Conservation (phyloP, 495 filamentous ascomycete species). For the Penicillium alfredii region DNA sequence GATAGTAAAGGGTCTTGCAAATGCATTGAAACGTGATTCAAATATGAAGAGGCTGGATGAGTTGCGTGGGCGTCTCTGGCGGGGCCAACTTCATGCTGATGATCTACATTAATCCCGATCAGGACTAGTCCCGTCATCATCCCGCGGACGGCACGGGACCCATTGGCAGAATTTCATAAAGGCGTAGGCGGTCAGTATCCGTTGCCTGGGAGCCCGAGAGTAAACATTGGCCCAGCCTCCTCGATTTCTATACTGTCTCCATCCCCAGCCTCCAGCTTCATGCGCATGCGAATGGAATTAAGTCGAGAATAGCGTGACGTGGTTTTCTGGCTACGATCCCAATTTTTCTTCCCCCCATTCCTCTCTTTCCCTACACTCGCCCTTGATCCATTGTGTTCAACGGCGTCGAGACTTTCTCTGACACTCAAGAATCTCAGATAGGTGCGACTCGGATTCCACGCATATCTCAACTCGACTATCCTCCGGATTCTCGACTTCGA, state of each 20-base stretch:
- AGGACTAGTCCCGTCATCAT: conserved; percentile 11
- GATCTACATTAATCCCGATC: conserved; percentile 14
- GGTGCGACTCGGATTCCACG: conserved; percentile 19
- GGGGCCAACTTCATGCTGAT: conserved; percentile 17
- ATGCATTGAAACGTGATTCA: conserved; percentile 1
- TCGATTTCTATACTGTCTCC: conserved; percentile 27
- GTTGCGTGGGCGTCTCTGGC: conserved; percentile 14
- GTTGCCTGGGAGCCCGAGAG: conserved; percentile 36
- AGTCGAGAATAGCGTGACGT: conserved; percentile 28
- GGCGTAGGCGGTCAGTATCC: conserved; percentile 28
- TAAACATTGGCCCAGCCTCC: conserved; percentile 51
- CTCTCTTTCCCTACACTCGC: conserved; percentile 19
- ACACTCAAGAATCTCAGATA: conserved; percentile 18
- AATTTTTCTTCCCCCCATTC: conserved; percentile 21
- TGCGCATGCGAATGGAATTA: conserved; percentile 12
- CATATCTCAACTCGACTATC: conserved; percentile 3
- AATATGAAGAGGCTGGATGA: conserved; percentile 20
- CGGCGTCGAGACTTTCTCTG: no score
- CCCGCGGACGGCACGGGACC: not conserved
- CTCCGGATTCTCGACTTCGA: conserved; percentile 2
- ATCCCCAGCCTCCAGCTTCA: conserved; percentile 33
- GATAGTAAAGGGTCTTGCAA: conserved; percentile 3
- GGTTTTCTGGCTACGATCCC: conserved; percentile 33
- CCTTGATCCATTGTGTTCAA: conserved; percentile 13
- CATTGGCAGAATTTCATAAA: conserved; percentile 10